Evolutionary conservation across 2,329 filamentous ascomycete species (phyloP).

Genomic region (Stagonosporopsis rhizophila): DNA sequence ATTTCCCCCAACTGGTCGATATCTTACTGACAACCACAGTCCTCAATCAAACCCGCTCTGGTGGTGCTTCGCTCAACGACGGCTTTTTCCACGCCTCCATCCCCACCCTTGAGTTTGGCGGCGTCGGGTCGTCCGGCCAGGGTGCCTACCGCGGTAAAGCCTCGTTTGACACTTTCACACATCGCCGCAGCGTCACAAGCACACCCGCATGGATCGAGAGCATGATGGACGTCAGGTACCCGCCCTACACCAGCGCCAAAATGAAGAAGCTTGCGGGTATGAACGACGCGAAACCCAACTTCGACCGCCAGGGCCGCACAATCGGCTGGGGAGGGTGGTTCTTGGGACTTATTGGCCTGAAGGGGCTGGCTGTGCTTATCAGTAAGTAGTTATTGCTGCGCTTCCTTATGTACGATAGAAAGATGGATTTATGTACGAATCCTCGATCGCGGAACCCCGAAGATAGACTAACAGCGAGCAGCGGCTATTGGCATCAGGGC

Average conservation of each 20-base stretch:
- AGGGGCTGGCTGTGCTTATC: conserved; percentile 39
- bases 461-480: conserved; percentile 28
- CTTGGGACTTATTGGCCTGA: conserved; percentile 38
- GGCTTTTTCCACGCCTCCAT: conserved; percentile 75
- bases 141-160: conserved; percentile 80
- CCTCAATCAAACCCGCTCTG: conserved; percentile 57
- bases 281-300: conserved; percentile 63
- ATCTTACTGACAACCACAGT: conserved; percentile 35
- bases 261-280: conserved; percentile 59
- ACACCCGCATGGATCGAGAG: conserved; percentile 73
- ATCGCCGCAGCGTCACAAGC: conserved; percentile 65
- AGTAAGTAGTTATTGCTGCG: conserved; percentile 38
- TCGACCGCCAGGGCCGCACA: conserved; percentile 62
- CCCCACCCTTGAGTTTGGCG: conserved; percentile 78
- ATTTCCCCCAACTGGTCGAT: too few species aligned
- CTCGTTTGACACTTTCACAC: conserved; percentile 73
- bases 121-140: conserved; percentile 78
- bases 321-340: conserved; percentile 47
- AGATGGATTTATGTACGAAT: neutral
- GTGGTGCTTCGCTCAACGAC: conserved; percentile 60
- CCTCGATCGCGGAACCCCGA: neutral
- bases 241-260: conserved; percentile 65
- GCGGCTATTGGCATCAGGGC: conserved; percentile 38
- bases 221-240: conserved; percentile 71
- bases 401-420: neutral